Base-by-base conservation (phyloP, 2,329 filamentous ascomycete genomes). In the Mariannaea sp. region DNA sequence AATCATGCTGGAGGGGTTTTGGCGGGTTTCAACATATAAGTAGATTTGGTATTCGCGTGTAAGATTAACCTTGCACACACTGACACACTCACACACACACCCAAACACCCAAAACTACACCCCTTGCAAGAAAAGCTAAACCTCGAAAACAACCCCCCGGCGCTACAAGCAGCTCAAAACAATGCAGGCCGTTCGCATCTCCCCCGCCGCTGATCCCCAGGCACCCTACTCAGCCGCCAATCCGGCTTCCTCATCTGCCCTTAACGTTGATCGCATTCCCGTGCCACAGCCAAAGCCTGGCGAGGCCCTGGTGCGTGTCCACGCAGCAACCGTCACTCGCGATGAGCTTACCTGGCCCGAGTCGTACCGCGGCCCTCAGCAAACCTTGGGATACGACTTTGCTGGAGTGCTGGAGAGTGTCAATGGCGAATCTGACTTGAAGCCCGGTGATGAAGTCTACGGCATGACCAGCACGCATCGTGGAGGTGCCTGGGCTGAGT, bases 371-470 rank as follows among this genome's bases (percentile, higher is more conserved):
- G 30, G 48, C 6, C 38, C 58, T 7, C 26, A 36, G 2, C 54
- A 46, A 4, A 53, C 59, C 7, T 52, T 49, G 12, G 56, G 52
- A 1, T 56, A 59, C 39, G 56, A 57, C 19, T 42, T 60, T 16
- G 49, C 52, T 4, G 61, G 55, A 4, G 43, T 60, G 3, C 46
- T 62, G 16, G 57, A 53, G 8, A 44, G 46, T 6, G 36, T 49
- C 29, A 61, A 56, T 14, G 53, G 41, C 14, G 10, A n/a, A 1
- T 14, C 17, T 8, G 39, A 7, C 7, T 72, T 74, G 40, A 58
- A 58, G 13, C 49, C 61, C 14, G 70, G 67, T 1, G 64, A 65
- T 39, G 59, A 70, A 33, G 62, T 70, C 16, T 71, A 64, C 33
- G 64, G 61, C 5, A 67, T 68, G 53, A 62, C 64, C 2, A 45